phyloP scores from a whole-genome alignment of 139 green algal species.

The Pycnococcus provasolii region DNA sequence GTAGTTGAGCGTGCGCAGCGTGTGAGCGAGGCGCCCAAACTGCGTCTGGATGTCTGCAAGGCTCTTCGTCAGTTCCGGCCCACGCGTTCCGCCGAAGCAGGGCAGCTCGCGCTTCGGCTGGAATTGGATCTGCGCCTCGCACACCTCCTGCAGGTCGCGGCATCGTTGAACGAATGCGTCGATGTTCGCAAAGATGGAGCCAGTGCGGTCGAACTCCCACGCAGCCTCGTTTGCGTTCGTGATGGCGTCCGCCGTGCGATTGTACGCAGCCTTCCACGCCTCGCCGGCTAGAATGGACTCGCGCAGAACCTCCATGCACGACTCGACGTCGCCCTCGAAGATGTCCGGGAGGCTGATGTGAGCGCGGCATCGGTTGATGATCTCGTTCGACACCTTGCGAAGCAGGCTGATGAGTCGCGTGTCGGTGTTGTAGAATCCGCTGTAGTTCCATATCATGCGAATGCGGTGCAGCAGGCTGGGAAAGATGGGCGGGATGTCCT shows the following conservation, averaged over 20 bases:
- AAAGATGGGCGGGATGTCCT: slow-evolving; percentile 56
- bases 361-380: slow-evolving; percentile 69
- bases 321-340: slow-evolving; percentile 47
- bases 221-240: slow-evolving; percentile 20
- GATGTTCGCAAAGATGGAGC: slow-evolving; percentile 69
- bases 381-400: slow-evolving; percentile 65
- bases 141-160: slow-evolving; percentile 75
- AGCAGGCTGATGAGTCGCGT: slow-evolving; percentile 71
- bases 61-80: slow-evolving; percentile 59
- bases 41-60: slow-evolving; percentile 63
- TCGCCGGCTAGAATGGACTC: slow-evolving; percentile 41
- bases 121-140: slow-evolving; percentile 77
- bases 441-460: slow-evolving; percentile 73
- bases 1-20: slow-evolving; percentile 49
- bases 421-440: slow-evolving; percentile 71
- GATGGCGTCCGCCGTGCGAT: slow-evolving; percentile 42
- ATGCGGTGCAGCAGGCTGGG: slow-evolving; percentile 61
- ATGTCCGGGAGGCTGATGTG: slow-evolving; percentile 53
- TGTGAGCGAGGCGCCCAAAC: slow-evolving; percentile 50
- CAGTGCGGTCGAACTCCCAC: slow-evolving; percentile 56
- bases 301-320: slow-evolving; percentile 25
- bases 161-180: slow-evolving; percentile 84
- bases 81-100: slow-evolving; percentile 62
- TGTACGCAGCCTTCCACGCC: slow-evolving; percentile 60
- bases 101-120: slow-evolving; percentile 46